These are phyloP conservation scores for Tagetes patula DNA, from an alignment of 129 eudicot species.

Conservation along the genomic window DNA sequence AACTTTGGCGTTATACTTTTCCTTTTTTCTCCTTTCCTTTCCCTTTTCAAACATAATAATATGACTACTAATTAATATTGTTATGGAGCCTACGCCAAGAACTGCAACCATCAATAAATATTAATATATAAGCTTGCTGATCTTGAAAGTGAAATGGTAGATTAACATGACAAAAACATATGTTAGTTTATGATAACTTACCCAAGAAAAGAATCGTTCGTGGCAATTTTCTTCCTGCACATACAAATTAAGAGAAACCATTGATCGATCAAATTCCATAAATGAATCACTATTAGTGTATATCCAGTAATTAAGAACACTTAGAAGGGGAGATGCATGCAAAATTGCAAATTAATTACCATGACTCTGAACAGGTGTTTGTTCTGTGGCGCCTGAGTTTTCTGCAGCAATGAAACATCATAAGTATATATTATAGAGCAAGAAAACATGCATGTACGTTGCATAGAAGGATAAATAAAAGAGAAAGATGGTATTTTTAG, in stretches of 20 bases:
- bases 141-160: not conserved
- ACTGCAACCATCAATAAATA: not conserved
- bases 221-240: not conserved
- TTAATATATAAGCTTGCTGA: not conserved
- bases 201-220: not conserved
- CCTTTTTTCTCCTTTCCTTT: not conserved
- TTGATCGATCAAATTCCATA: not conserved
- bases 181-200: not conserved
- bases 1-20: conserved; percentile 22
- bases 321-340: no score
- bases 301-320: no score
- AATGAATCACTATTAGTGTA: no score
- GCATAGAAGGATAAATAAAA: not conserved
- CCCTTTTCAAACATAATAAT: not conserved
- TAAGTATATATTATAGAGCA: not conserved
- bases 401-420: conserved; percentile 1
- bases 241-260: not conserved
- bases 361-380: not conserved
- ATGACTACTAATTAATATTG: not conserved
- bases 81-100: not conserved
- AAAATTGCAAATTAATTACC: not conserved
- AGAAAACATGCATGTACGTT: not conserved
- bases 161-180: not conserved
- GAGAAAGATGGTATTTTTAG: not conserved
- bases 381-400: not conserved